A percentile compares a stretch with the other conserved stretches of the same genome.
phyloP scores from a whole-genome alignment of 2,329 filamentous ascomycete species.

The Hypomyces perniciosus region DNA sequence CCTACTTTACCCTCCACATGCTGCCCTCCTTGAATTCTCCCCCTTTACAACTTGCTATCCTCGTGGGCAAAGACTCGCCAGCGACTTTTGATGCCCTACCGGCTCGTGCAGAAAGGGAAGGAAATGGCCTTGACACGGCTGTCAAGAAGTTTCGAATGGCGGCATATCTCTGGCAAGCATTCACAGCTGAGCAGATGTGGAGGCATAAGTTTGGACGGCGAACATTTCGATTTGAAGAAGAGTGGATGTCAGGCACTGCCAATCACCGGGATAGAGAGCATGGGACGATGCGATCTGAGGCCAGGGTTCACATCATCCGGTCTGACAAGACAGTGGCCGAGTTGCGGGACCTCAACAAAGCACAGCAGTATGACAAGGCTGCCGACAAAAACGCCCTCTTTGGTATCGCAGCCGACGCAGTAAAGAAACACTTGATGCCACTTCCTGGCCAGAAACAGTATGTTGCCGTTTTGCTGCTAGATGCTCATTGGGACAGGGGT shows the following conservation, averaged over 20 bases:
- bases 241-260: conserved; percentile 81
- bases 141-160: conserved; percentile 90
- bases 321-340: conserved; percentile 79
- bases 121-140: conserved; percentile 73
- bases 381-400: conserved; percentile 69
- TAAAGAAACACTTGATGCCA: conserved; percentile 70
- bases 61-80: conserved; percentile 82
- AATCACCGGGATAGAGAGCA: conserved; percentile 66
- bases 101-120: conserved; percentile 68
- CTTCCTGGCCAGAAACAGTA: conserved; percentile 76
- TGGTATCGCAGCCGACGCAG: conserved; percentile 68
- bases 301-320: conserved; percentile 80
- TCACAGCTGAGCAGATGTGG: conserved; percentile 94
- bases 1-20: conserved; percentile 80
- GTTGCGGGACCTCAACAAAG: conserved; percentile 68
- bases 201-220: conserved; percentile 80
- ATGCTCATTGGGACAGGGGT: conserved; percentile 77
- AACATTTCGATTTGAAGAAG: conserved; percentile 86
- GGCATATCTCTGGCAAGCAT: conserved; percentile 94
- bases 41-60: conserved; percentile 81
- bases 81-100: conserved; percentile 79
- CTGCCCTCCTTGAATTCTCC: conserved; percentile 71
- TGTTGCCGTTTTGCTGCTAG: conserved; percentile 79
- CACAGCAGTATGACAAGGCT: conserved; percentile 69
- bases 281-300: conserved; percentile 79